A percentile compares a stretch with the other conserved stretches of the same genome.
Conservation (phyloP, 2,329 filamentous ascomycete genomes). For the Chaetomiaceae sp. region DNA sequence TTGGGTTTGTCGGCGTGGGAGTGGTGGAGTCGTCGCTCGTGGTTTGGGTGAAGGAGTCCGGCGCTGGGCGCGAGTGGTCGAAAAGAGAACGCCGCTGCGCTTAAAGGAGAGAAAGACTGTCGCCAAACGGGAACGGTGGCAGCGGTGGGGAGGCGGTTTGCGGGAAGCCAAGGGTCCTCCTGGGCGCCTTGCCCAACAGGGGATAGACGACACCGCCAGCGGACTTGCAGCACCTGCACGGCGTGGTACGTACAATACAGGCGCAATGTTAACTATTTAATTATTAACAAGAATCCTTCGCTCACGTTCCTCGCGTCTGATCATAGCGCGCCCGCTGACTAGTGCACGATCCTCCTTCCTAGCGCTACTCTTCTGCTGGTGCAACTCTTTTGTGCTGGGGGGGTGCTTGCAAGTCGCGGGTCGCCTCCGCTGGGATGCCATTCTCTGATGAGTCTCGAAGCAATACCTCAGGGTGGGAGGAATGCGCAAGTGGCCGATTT, state of each 20-base stretch:
- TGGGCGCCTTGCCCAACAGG: slow-evolving; percentile 17
- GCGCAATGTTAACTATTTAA: not conserved
- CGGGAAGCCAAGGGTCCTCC: slow-evolving; percentile 13
- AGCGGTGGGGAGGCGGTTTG: not conserved
- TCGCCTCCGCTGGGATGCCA: too few relatives aligned
- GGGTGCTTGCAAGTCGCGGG: too few relatives aligned
- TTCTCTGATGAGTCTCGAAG: too few relatives aligned
- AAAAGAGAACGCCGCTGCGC: slow-evolving; percentile 19
- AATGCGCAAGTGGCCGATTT: too few relatives aligned
- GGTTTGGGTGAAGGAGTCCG: slow-evolving; percentile 2
- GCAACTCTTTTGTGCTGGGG: not conserved
- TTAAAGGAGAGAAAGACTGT: slow-evolving; percentile 10
- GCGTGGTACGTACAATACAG: slow-evolving; percentile 9
- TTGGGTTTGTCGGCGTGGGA: slow-evolving; percentile 21
- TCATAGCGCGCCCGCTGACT: not conserved
- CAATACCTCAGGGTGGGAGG: too few relatives aligned
- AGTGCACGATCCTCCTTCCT: not conserved
- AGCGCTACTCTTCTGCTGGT: not conserved
- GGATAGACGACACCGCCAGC: slow-evolving; percentile 13
- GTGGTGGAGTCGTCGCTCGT: slow-evolving; percentile 16
- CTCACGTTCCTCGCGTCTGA: not conserved
- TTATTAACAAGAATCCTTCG: not conserved
- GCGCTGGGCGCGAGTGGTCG: slow-evolving; percentile 4
- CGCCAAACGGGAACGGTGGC: slow-evolving; percentile 14
- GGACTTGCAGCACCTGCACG: slow-evolving; percentile 10